Conservation (phyloP, 2,329 filamentous ascomycete species). For the Eurotiales sp. region DNA sequence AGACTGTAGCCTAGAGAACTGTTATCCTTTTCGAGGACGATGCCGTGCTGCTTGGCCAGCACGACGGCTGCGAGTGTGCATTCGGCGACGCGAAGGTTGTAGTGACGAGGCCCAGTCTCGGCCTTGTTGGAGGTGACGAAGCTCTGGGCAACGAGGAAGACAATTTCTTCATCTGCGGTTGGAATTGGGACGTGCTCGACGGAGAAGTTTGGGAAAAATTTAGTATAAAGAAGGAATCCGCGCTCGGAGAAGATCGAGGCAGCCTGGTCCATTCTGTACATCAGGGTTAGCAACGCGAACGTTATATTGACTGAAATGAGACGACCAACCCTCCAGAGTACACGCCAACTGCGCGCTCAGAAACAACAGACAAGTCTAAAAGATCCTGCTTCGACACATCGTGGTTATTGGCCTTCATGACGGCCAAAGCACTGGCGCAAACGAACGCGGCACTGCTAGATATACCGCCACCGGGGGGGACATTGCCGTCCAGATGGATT, state of each 20-base stretch:
- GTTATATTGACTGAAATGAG: background rate
- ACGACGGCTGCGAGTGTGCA: slow-evolving; percentile 79
- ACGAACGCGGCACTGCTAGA: slow-evolving; percentile 94
- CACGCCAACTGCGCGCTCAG: slow-evolving; percentile 88
- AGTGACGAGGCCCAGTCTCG: slow-evolving; percentile 86
- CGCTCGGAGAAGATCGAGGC: slow-evolving; percentile 90
- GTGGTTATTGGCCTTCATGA: slow-evolving; percentile 81
- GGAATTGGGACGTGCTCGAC: slow-evolving; percentile 80
- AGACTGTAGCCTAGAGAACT: slow-evolving; percentile 80
- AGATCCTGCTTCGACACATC: slow-evolving; percentile 85
- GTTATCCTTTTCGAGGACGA: slow-evolving; percentile 70
- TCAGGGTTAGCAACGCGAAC: background rate
- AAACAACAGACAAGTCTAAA: slow-evolving; percentile 89
- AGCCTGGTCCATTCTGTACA: slow-evolving; percentile 83
- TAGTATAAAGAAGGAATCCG: slow-evolving; percentile 83
- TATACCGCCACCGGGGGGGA: slow-evolving; percentile 86
- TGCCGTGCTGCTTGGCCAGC: slow-evolving; percentile 55
- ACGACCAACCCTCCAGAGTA: slow-evolving; percentile 80
- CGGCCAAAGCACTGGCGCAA: slow-evolving; percentile 81
- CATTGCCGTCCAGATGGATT: slow-evolving; percentile 83
- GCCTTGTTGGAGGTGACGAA: slow-evolving; percentile 95
- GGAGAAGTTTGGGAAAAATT: slow-evolving; percentile 74
- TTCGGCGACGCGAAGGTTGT: slow-evolving; percentile 95
- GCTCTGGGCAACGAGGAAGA: slow-evolving; percentile 90
- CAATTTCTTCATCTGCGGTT: slow-evolving; percentile 73